A percentile compares a stretch with the other conserved stretches of the same genome.
Evolutionary conservation across 176 grass and related monocot genomes (phyloP).

Genomic region (Lolium rigidum): DNA sequence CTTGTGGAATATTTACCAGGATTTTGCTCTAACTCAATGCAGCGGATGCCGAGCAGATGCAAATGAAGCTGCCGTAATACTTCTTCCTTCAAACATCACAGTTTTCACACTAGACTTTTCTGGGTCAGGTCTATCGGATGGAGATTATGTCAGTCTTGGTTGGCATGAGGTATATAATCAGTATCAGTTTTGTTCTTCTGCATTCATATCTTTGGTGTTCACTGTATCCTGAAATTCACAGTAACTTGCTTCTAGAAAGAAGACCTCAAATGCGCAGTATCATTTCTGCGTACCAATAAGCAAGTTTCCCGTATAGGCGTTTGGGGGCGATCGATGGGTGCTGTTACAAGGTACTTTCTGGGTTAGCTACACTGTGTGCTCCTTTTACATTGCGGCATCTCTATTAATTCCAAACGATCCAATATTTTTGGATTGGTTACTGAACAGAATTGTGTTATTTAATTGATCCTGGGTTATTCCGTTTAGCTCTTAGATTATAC

Average conservation of each 20-base stretch:
- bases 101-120: constrained; percentile 98
- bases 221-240: constrained; percentile 35
- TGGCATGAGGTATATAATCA: constrained; percentile 90
- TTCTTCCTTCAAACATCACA: constrained; percentile 98
- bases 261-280: constrained; percentile 85
- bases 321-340: constrained; percentile 98
- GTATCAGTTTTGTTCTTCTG: constrained; percentile 35
- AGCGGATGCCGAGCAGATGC: constrained; percentile 97
- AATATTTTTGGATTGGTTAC: constrained; percentile 2
- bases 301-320: constrained; percentile 95
- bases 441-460: constrained; percentile 32
- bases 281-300: constrained; percentile 78
- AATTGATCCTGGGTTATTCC: constrained; percentile 17
- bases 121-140: constrained; percentile 88
- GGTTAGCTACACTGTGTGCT: constrained; percentile 24
- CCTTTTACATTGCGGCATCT: constrained; percentile 34
- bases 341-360: constrained; percentile 90
- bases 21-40: constrained; percentile 61
- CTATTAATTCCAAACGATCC: constrained; percentile 3
- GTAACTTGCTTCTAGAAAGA: constrained; percentile 75
- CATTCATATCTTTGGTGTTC: constrained; percentile 22
- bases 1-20: constrained; percentile 42
- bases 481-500: not conserved
- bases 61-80: constrained; percentile 91
- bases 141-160: constrained; percentile 98